Evolutionary conservation across 805 yeast species (phyloP), one percentile per base, ranked within the genome.

Genomic region (Lipomyces sp.): DNA sequence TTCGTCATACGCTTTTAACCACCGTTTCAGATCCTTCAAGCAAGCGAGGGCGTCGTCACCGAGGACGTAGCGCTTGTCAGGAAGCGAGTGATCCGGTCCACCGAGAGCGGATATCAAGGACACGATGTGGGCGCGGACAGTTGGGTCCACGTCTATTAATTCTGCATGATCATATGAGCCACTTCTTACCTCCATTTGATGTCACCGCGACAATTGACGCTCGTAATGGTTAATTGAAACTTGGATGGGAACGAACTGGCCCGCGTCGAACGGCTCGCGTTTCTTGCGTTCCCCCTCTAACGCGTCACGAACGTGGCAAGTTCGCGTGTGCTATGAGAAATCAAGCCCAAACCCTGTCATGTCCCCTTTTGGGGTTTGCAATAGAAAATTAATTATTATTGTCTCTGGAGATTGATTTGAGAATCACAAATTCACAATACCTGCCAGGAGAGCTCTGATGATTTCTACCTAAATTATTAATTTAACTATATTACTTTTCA

Each of bases 41-140:
- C 98, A 92, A 0, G 92, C 92, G 37, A 84, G 71, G 37, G 96
- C 96, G 74, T 94, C 98, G 66, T 89, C 92, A 10, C 98, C 98
- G 2, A 93, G 82, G 66, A 85, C 86, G 74, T 95, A 95, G 0
- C 86, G 86, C 0, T 83, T 69, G 3, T 78, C 76, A 0, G 88
- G 80, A 5, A 68, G 65, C 0, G 88, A 78, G 58, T 88, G 85
- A 77, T 93, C 97, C 0, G 88, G 84, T 1, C 98, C 98, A 62
- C 99, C 99, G 2, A 94, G 82, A 0, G 98, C 97, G 2, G 97
- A 86, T 2, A 92, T 91, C 51, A 93, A 81, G 54, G 90, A 86
- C 13, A 93, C 84, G 39, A 94, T 88, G 76, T 91, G 92, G 0
- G 95, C 90, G 29, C 84, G 83, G 51, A 88, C 77, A 15, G 86